Base-by-base conservation (phyloP, 768 basidiomycete species). In the Boletellus ananiceps region DNA sequence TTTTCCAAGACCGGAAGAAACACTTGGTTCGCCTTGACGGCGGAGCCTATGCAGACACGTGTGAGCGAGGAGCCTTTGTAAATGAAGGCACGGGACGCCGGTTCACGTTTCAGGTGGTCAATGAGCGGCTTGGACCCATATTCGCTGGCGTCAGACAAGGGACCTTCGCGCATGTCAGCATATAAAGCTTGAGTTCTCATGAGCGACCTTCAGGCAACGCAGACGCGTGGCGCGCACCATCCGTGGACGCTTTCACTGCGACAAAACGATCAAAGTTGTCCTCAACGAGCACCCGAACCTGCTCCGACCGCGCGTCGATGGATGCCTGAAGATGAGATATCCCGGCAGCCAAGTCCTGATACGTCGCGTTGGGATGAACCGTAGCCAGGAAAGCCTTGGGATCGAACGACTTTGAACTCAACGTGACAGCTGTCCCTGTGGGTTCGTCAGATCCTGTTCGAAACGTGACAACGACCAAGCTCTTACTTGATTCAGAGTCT, bases 211-310 rank as follows among this genome's bases (percentile, higher is more conserved):
- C 25, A 18, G 16, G 14, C 25, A 40, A 29, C n/a, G 36, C 44
- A 33, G 12, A 32, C 15, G 36, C 44, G 58, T 62, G 46, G 19
- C 41, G 48, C 72, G 46, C 66, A 93, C 94, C 88, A 69, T 95
- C 94, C n/a, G 90, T 95, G 8, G 88, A 89, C 8, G 91, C 90
- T 61, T 99, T 99, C 48, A 99, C 95, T 3, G 91, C 89, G 15
- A 98, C 95, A 61, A 98, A 99, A 12, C 93, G 79, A 70, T 98
- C 94, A 68, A 98, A 97, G 67, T 98, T 96, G 59, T 97, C 93
- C 65, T 97, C 94, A 9, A 99, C 96, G 29, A 99, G 77, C 18
- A 94, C 82, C 35, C 93, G 78, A 49, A 98, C 85, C n/a, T 94
- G 96, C 57, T 94, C 90, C 1, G 93, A 94, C 38, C 94, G 83